phyloP scores from a whole-genome alignment of 768 basidiomycete species.

The Lyophyllum shimeji region DNA sequence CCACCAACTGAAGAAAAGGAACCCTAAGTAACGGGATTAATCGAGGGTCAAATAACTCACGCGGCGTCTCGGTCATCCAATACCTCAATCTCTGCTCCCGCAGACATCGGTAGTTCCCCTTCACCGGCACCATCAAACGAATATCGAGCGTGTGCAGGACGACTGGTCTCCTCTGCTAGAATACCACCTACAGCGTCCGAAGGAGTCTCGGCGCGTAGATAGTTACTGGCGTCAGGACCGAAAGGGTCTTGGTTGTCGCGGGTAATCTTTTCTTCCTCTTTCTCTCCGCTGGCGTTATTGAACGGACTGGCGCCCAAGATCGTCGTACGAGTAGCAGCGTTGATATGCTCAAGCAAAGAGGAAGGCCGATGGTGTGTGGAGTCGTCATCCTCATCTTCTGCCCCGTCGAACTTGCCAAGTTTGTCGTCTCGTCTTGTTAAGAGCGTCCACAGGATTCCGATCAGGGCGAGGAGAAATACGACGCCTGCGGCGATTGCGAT shows the following conservation, averaged over 20 bases:
- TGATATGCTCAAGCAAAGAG: slow-evolving; percentile 87
- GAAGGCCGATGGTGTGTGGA: slow-evolving; percentile 80
- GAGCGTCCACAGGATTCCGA: slow-evolving; percentile 89
- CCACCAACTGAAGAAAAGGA: slow-evolving; percentile 73
- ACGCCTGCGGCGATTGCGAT: slow-evolving; percentile 96
- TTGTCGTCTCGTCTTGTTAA: slow-evolving; percentile 80
- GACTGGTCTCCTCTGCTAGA: slow-evolving; percentile 63
- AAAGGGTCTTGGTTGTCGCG: slow-evolving; percentile 54
- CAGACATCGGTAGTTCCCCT: slow-evolving; percentile 70
- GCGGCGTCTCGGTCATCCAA: slow-evolving; percentile 79
- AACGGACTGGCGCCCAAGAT: slow-evolving; percentile 61
- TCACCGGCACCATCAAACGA: slow-evolving; percentile 80
- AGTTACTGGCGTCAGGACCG: slow-evolving; percentile 74
- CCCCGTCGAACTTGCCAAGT: slow-evolving; percentile 57
- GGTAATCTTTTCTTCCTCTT: slow-evolving; percentile 51
- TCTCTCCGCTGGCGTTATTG: slow-evolving; percentile 42
- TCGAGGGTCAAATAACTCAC: slow-evolving; percentile 43
- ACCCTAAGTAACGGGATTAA: slow-evolving; percentile 12
- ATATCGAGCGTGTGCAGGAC: slow-evolving; percentile 79
- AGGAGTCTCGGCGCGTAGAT: slow-evolving; percentile 78
- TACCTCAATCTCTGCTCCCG: slow-evolving; percentile 72
- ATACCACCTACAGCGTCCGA: slow-evolving; percentile 69
- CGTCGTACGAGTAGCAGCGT: slow-evolving; percentile 83
- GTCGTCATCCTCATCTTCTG: slow-evolving; percentile 73
- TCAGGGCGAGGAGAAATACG: slow-evolving; percentile 80